Evolutionary conservation across 1,139 yeast genomes (phyloP).

Genomic region (Zygosaccharomyces pseudobailii): DNA sequence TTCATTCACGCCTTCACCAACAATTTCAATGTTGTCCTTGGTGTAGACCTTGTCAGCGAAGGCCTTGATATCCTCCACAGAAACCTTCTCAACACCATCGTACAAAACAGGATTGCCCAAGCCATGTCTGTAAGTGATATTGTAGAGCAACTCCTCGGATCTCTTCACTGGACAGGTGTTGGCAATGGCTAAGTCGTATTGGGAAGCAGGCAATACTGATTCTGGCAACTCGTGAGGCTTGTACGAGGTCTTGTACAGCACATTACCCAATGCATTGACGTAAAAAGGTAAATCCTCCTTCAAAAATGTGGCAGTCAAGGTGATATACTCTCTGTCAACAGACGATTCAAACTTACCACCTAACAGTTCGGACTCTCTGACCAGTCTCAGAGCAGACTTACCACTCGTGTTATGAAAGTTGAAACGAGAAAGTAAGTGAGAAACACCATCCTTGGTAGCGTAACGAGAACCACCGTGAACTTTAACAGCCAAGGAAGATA

Average conservation of each 20-base stretch:
- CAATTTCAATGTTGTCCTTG: slow-evolving; percentile 63
- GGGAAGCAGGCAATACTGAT: slow-evolving; percentile 75
- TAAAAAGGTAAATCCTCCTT: slow-evolving; percentile 87
- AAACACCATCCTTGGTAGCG: slow-evolving; percentile 69
- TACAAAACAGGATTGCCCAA: slow-evolving; percentile 80
- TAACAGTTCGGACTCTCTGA: slow-evolving; percentile 90
- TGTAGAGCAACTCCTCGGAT: slow-evolving; percentile 78
- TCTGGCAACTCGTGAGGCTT: slow-evolving; percentile 80
- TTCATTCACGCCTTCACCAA: slow-evolving; percentile 70
- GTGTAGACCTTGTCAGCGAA: slow-evolving; percentile 69
- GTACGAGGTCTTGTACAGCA: slow-evolving; percentile 66
- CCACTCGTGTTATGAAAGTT: slow-evolving; percentile 77
- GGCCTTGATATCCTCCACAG: slow-evolving; percentile 60
- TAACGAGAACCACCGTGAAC: slow-evolving; percentile 85
- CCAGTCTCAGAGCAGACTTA: slow-evolving; percentile 86
- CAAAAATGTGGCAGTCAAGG: slow-evolving; percentile 76
- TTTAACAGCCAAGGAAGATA: slow-evolving; percentile 73
- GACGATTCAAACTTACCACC: slow-evolving; percentile 74
- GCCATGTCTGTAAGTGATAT: slow-evolving; percentile 79
- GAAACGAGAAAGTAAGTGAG: slow-evolving; percentile 82
- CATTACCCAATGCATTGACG: slow-evolving; percentile 80
- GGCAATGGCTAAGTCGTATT: slow-evolving; percentile 50
- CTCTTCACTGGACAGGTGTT: slow-evolving; percentile 48
- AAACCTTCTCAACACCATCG: slow-evolving; percentile 54
- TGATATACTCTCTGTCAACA: slow-evolving; percentile 80